A percentile compares a stretch with the other conserved stretches of the same genome.
Evolutionary conservation across 306 rosid genomes (phyloP).

Genomic region (Clitoria ternatea): DNA sequence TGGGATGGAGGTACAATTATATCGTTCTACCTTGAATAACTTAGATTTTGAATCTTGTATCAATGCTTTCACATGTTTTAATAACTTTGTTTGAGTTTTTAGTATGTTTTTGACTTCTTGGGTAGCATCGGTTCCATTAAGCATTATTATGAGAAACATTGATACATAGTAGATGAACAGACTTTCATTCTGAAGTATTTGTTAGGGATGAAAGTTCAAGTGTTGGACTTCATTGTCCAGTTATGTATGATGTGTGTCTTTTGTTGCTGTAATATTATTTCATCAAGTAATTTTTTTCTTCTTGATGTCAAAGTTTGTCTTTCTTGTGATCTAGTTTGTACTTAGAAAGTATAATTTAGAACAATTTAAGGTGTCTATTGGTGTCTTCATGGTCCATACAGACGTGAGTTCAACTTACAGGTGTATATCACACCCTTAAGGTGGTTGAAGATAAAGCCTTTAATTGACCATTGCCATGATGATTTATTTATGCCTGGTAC

Average conservation of each 20-base stretch:
- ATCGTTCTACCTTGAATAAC: constrained; percentile 11
- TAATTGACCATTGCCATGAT: not conserved
- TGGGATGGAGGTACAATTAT: constrained; percentile 94
- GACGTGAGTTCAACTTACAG: not conserved
- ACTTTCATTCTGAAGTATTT: not conserved
- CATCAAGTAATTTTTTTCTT: not conserved
- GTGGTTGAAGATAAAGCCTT: not conserved
- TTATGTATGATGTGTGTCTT: not conserved
- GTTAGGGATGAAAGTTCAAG: not conserved
- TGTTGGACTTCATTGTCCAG: not conserved
- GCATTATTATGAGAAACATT: not conserved
- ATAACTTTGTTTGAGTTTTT: not conserved
- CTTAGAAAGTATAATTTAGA: not conserved
- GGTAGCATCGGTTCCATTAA: not conserved
- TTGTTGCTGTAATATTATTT: constrained; percentile 5
- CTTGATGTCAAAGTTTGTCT: not conserved
- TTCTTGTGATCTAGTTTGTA: not conserved
- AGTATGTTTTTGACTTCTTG: not conserved
- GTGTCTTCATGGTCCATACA: not conserved
- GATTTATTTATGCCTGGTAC: not conserved
- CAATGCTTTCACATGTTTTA: not conserved
- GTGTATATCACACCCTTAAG: not conserved
- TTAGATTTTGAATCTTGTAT: constrained; percentile 4
- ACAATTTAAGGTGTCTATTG: not conserved
- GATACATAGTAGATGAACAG: not conserved